phyloP scores from a whole-genome alignment of 2,329 filamentous ascomycete species.

The Metarhizium brunneum region DNA sequence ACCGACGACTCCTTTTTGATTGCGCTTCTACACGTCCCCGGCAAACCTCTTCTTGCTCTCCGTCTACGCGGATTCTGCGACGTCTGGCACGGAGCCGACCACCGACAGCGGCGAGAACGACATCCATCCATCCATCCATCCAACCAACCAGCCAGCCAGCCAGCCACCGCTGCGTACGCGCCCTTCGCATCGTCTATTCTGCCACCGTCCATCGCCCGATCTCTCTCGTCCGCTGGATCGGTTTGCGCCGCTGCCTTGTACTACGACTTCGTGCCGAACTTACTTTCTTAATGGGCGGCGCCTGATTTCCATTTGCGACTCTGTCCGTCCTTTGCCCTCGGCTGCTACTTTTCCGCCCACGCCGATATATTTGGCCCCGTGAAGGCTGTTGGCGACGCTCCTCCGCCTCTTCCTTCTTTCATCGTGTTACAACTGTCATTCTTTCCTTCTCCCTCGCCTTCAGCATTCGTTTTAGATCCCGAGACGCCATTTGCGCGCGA shows the following conservation, averaged over 20 bases:
- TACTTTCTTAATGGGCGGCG: not conserved
- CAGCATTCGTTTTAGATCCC: not conserved
- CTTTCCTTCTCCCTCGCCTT: not conserved
- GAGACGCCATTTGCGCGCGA: conserved; percentile 10
- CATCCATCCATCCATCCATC: not conserved
- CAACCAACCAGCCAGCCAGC: not conserved
- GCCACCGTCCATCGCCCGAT: not conserved
- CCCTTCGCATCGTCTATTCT: not conserved
- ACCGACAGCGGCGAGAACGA: not conserved
- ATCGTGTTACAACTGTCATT: not conserved
- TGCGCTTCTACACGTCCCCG: not conserved
- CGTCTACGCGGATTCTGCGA: not conserved
- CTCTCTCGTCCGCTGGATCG: conserved; percentile 1
- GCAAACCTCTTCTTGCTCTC: not conserved
- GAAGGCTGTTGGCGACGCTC: not conserved
- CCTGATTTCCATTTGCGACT: not conserved
- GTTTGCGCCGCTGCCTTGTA: not conserved
- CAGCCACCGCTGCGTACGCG: not conserved
- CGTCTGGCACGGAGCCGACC: conserved; percentile 4
- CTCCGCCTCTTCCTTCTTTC: not conserved
- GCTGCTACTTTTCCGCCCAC: not conserved
- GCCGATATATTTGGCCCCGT: not conserved
- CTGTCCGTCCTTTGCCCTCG: not conserved
- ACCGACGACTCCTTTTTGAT: not conserved
- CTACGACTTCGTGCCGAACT: not conserved